phyloP scores from a whole-genome alignment of 1,284 basidiomycete species.

The Leccinum griseonigrum region DNA sequence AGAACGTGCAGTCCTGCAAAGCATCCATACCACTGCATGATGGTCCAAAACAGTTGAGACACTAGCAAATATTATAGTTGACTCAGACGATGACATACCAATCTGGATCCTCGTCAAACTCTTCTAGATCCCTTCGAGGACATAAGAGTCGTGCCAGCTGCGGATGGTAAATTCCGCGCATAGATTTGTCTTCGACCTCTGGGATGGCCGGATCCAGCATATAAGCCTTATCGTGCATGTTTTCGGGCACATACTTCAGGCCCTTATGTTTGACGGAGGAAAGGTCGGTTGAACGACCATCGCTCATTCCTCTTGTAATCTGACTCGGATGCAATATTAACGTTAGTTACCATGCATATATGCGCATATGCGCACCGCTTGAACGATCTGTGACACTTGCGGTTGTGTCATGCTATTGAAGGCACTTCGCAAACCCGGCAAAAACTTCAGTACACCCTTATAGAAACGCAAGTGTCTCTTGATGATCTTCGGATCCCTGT shows the following conservation, averaged over 20 bases:
- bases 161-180: constrained; percentile 5
- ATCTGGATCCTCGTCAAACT: constrained; percentile 6
- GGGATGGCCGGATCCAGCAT: not conserved
- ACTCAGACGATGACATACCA: not conserved
- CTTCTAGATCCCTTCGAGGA: not conserved
- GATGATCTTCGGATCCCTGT: not conserved
- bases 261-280: constrained; percentile 2
- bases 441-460: not conserved
- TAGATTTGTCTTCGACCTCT: not conserved
- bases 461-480: not conserved
- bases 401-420: not conserved
- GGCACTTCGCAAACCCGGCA: not conserved
- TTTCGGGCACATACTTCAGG: not conserved
- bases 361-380: not conserved
- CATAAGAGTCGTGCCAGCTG: constrained; percentile 1
- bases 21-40: constrained; percentile 2
- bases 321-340: not conserved
- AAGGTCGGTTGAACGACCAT: not conserved
- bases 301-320: constrained; percentile 3
- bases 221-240: not conserved
- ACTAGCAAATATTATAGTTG: not conserved
- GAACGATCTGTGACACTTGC: not conserved
- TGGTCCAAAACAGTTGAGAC: not conserved
- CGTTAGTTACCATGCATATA: not conserved
- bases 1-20: not conserved